Evolutionary conservation across 1,139 yeast species (phyloP).

Genomic region (Groenewaldozyma sp.): DNA sequence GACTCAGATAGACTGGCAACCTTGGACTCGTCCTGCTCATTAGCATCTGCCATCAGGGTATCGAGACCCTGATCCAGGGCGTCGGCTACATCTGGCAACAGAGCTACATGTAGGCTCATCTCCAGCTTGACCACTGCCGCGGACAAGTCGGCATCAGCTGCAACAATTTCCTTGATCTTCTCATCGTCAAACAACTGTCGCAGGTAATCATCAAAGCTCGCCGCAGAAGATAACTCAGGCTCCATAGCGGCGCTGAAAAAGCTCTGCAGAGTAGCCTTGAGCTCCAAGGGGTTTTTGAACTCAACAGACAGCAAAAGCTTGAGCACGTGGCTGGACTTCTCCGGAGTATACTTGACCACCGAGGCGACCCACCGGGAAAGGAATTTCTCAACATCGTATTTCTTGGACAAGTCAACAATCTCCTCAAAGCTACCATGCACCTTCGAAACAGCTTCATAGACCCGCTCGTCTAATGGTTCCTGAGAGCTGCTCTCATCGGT

Average conservation of each 20-base stretch:
- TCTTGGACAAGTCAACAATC: constrained; percentile 19
- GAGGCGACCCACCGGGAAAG: constrained; percentile 24
- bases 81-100: background rate
- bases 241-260: background rate
- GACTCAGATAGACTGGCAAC: constrained; percentile 4
- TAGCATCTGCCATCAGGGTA: constrained; percentile 18
- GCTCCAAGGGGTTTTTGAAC: background rate
- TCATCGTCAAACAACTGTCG: background rate
- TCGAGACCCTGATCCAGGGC: constrained; percentile 9
- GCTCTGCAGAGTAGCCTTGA: constrained; percentile 1
- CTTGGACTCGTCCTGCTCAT: constrained; percentile 12
- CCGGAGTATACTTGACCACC: constrained; percentile 16
- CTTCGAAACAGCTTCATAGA: constrained; percentile 19
- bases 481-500: constrained; percentile 5
- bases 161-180: background rate
- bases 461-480: constrained; percentile 9
- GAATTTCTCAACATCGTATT: constrained; percentile 26
- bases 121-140: background rate
- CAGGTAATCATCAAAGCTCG: background rate
- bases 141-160: background rate
- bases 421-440: constrained; percentile 19
- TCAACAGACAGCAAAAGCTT: background rate
- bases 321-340: constrained; percentile 12
- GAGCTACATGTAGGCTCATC: background rate
- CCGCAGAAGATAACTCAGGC: background rate